A percentile compares a stretch with the other conserved stretches of the same genome.
These are phyloP conservation scores for Neurospora intermedia DNA, from an alignment of 495 filamentous ascomycete genomes.

Conservation along the genomic window DNA sequence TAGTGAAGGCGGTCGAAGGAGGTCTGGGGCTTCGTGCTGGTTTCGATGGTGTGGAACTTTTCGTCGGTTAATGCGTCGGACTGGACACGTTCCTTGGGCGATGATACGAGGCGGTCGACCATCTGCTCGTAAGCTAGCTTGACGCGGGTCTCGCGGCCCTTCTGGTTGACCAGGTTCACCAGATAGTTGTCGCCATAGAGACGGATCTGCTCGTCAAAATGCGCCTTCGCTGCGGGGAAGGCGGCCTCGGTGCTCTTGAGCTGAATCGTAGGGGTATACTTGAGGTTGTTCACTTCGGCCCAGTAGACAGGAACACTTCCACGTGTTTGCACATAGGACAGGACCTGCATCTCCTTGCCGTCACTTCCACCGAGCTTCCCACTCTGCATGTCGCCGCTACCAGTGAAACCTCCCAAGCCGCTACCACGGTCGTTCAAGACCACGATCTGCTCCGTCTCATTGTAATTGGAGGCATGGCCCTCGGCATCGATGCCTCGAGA, in stretches of 20 bases:
- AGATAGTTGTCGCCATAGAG: constrained; percentile 94
- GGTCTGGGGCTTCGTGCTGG: constrained; percentile 42
- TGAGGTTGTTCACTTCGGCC: constrained; percentile 85
- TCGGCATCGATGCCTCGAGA: constrained; percentile 85
- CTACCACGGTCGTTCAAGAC: constrained; percentile 68
- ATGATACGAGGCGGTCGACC: constrained; percentile 60
- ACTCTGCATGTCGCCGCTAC: constrained; percentile 62
- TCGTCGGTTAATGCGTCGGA: constrained; percentile 51
- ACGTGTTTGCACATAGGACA: constrained; percentile 91
- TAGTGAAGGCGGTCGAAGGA: constrained; percentile 79
- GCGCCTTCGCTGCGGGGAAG: constrained; percentile 61
- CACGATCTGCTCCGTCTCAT: constrained; percentile 89
- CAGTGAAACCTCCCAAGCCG: constrained; percentile 70
- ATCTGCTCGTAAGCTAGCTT: constrained; percentile 90
- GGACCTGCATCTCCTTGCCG: constrained; percentile 69
- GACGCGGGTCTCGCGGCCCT: constrained; percentile 73
- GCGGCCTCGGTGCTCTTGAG: constrained; percentile 78
- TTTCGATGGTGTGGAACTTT: constrained; percentile 68
- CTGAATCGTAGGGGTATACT: constrained; percentile 82
- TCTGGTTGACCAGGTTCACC: constrained; percentile 94
- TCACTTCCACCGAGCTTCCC: constrained; percentile 46
- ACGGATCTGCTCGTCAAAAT: constrained; percentile 86
- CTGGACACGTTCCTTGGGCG: constrained; percentile 52
- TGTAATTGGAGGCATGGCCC: constrained; percentile 94
- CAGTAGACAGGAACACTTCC: constrained; percentile 92